phyloP scores from a whole-genome alignment of 352 stramenopile species.

The Blastocystis sp. region DNA sequence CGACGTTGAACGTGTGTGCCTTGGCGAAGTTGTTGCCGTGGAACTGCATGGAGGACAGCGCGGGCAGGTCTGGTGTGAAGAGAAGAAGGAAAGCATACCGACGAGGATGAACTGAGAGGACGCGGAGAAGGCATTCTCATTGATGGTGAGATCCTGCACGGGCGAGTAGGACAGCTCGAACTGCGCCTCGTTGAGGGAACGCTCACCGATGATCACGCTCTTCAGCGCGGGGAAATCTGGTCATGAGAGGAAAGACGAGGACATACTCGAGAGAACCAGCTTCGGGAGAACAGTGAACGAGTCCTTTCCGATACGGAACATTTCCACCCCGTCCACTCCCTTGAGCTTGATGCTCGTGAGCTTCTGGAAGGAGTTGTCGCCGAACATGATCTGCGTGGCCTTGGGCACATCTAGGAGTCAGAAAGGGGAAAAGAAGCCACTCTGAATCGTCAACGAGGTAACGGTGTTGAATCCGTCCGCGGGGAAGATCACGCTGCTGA shows the following conservation, averaged over 20 bases:
- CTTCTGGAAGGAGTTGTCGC: neutral
- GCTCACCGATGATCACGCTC: neutral
- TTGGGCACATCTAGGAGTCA: neutral
- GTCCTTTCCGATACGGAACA: neutral
- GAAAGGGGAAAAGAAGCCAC: neutral
- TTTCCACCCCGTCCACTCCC: too few relatives aligned
- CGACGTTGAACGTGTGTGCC: neutral
- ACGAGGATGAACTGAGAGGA: neutral
- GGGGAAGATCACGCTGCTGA: neutral
- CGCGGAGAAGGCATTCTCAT: neutral
- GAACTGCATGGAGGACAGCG: neutral
- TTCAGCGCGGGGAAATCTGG: neutral
- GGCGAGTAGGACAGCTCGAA: neutral
- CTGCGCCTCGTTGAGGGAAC: neutral
- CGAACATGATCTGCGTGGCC: neutral
- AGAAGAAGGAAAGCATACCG: neutral
- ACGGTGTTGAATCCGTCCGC: neutral
- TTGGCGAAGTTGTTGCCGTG: neutral
- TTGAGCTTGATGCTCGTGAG: conserved; percentile 1
- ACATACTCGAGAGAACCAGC: neutral
- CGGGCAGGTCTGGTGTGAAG: neutral
- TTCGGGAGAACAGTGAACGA: neutral
- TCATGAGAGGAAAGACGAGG: neutral
- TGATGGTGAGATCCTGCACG: neutral
- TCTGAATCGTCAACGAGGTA: neutral